Conservation (phyloP, 2,329 filamentous ascomycete genomes). For the Ophiosphaerella herpotricha region DNA sequence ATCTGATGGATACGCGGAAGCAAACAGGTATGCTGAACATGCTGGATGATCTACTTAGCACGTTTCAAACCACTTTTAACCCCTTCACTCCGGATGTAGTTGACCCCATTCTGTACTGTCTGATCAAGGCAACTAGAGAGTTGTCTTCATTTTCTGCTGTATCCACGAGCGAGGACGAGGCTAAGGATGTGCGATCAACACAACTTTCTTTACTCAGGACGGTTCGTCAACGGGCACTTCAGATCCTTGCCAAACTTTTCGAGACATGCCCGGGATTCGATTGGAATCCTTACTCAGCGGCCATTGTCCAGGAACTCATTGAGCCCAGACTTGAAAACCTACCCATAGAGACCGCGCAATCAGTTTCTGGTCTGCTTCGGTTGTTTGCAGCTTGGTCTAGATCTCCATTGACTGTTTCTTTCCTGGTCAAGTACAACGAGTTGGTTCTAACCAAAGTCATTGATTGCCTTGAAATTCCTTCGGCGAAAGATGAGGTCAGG, state of each 20-base stretch:
- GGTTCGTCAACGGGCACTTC: constrained; percentile 74
- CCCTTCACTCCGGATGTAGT: constrained; percentile 72
- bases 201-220: constrained; percentile 64
- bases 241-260: constrained; percentile 81
- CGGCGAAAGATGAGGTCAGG: constrained; percentile 85
- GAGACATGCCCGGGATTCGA: constrained; percentile 70
- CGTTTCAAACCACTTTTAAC: constrained; percentile 74
- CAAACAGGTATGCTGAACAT: constrained; percentile 92
- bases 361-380: constrained; percentile 79
- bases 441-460: constrained; percentile 71
- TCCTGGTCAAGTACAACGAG: constrained; percentile 67
- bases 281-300: constrained; percentile 72
- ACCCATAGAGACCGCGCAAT: constrained; percentile 83
- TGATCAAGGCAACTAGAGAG: constrained; percentile 66
- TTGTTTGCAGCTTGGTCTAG: constrained; percentile 82
- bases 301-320: constrained; percentile 76
- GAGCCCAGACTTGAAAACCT: constrained; percentile 78
- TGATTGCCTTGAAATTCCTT: constrained; percentile 71
- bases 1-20: constrained; percentile 71
- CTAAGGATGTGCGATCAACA: constrained; percentile 33
- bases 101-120: constrained; percentile 79
- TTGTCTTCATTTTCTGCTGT: constrained; percentile 37
- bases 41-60: constrained; percentile 83
- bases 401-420: constrained; percentile 66
- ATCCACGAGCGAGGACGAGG: constrained; percentile 34